These are phyloP conservation scores for Blastobotrys chiropterorum DNA, from an alignment of 805 yeast genomes.

Conservation along the genomic window DNA sequence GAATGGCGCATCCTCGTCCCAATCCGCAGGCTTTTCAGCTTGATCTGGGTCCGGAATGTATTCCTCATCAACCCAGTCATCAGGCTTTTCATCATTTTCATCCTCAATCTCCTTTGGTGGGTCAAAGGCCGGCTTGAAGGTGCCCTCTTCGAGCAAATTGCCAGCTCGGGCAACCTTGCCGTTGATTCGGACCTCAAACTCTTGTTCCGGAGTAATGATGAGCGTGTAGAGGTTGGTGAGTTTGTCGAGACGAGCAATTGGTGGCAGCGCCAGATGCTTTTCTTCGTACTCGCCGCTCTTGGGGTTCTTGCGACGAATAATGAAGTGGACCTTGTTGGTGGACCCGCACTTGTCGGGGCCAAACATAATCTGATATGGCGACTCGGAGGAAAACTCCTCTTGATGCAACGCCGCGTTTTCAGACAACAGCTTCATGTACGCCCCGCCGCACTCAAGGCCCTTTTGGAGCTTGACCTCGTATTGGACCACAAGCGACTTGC, in stretches of 20 bases:
- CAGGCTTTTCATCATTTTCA: conserved; percentile 57
- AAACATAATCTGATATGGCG: conserved; percentile 83
- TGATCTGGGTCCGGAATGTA: conserved; percentile 61
- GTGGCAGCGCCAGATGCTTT: conserved; percentile 61
- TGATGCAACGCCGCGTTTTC: conserved; percentile 33
- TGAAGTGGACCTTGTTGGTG: conserved; percentile 73
- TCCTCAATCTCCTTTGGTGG: conserved; percentile 63
- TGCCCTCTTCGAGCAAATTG: conserved; percentile 47
- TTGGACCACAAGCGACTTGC: conserved; percentile 70
- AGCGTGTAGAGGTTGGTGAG: conserved; percentile 67
- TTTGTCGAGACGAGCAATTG: conserved; percentile 54
- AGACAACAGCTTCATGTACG: conserved; percentile 70
- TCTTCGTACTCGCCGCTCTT: conserved; percentile 54
- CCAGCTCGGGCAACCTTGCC: conserved; percentile 73
- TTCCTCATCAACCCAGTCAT: conserved; percentile 72
- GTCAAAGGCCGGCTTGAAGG: conserved; percentile 58
- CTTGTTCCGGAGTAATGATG: conserved; percentile 56
- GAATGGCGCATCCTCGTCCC: conserved; percentile 69
- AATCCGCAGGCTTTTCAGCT: conserved; percentile 69
- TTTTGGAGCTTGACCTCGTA: conserved; percentile 84
- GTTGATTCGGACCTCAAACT: conserved; percentile 74
- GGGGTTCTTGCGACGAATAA: conserved; percentile 55
- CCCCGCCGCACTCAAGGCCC: conserved; percentile 81
- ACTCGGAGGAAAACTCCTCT: conserved; percentile 50
- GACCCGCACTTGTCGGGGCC: conserved; percentile 92